A percentile compares a stretch with the other conserved stretches of the same genome.
Conservation (phyloP, 2,329 filamentous ascomycete genomes). For the Arthrobotrys iridis region DNA sequence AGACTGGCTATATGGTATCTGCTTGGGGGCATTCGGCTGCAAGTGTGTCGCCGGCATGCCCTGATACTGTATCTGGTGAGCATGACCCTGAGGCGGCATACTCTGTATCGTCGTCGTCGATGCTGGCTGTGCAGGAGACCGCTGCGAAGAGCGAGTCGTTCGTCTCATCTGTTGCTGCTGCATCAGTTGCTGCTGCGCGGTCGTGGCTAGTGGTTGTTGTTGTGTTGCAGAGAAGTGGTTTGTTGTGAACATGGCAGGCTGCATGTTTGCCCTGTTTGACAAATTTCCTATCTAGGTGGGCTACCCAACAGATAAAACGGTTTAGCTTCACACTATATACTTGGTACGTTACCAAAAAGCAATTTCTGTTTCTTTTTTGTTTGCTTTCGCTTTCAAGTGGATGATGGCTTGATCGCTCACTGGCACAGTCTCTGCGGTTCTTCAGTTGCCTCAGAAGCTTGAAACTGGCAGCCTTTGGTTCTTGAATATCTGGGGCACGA, state of each 20-base stretch:
- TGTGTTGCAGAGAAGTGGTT: conserved; percentile 41
- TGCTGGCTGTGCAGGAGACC: conserved; percentile 31
- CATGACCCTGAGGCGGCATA: conserved; percentile 17
- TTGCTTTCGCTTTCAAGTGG: background rate
- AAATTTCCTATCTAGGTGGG: conserved; percentile 27
- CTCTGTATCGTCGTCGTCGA: conserved; percentile 26
- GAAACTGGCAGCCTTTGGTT: background rate
- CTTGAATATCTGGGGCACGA: background rate
- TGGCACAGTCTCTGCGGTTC: background rate
- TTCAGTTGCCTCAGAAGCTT: background rate
- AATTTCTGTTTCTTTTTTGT: background rate
- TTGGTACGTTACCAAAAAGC: background rate
- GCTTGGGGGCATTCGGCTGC: conserved; percentile 27
- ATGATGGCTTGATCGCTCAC: background rate
- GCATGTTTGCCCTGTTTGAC: conserved; percentile 53
- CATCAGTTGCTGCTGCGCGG: conserved; percentile 30
- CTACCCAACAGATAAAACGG: conserved; percentile 6
- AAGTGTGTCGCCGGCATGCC: conserved; percentile 21
- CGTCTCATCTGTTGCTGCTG: conserved; percentile 41
- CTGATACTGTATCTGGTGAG: conserved; percentile 42
- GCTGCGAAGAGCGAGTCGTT: conserved; percentile 50
- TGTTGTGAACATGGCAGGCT: conserved; percentile 45
- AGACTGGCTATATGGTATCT: conserved; percentile 36
- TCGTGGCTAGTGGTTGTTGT: conserved; percentile 14
- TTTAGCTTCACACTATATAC: conserved; percentile 2